Percentiles rank a stretch among this genome's conserved stretches.
These are phyloP conservation scores for Globisporangium orthogonon DNA, from an alignment of 352 stramenopile species.

Conservation along the genomic window DNA sequence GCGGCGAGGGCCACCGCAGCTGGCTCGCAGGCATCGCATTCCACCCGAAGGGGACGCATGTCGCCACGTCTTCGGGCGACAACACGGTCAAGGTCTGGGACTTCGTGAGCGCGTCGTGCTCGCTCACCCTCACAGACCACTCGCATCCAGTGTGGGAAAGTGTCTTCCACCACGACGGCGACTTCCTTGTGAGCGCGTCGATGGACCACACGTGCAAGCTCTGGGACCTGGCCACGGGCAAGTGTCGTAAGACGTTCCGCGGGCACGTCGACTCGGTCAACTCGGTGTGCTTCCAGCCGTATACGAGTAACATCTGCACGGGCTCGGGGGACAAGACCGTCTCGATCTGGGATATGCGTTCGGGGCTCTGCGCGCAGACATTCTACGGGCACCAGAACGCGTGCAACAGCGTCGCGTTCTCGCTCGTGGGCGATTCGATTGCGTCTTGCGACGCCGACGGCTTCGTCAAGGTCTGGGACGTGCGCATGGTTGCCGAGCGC, in stretches of 20 bases:
- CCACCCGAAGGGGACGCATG: constrained; percentile 88
- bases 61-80: constrained; percentile 90
- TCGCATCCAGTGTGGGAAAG: constrained; percentile 92
- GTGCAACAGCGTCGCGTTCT: constrained; percentile 88
- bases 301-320: constrained; percentile 90
- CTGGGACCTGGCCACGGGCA: constrained; percentile 88
- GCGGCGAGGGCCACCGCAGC: constrained; percentile 88
- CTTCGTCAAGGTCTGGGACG: constrained; percentile 94
- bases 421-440: constrained; percentile 84
- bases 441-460: constrained; percentile 92
- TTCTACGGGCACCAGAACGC: constrained; percentile 95
- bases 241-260: constrained; percentile 90
- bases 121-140: constrained; percentile 89
- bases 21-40: constrained; percentile 91
- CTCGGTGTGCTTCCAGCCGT: constrained; percentile 90
- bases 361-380: constrained; percentile 88
- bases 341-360: constrained; percentile 93
- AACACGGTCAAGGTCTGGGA: constrained; percentile 95
- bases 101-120: constrained; percentile 86
- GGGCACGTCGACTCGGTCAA: constrained; percentile 95
- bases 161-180: constrained; percentile 90
- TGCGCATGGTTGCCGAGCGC: constrained; percentile 92
- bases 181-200: constrained; percentile 89
- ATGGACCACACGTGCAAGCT: constrained; percentile 94
- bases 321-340: constrained; percentile 93